Evolutionary conservation across 2,329 filamentous ascomycete genomes (phyloP), one percentile per base, ranked within the genome.

Genomic region (Cryphonectria nitschkei): DNA sequence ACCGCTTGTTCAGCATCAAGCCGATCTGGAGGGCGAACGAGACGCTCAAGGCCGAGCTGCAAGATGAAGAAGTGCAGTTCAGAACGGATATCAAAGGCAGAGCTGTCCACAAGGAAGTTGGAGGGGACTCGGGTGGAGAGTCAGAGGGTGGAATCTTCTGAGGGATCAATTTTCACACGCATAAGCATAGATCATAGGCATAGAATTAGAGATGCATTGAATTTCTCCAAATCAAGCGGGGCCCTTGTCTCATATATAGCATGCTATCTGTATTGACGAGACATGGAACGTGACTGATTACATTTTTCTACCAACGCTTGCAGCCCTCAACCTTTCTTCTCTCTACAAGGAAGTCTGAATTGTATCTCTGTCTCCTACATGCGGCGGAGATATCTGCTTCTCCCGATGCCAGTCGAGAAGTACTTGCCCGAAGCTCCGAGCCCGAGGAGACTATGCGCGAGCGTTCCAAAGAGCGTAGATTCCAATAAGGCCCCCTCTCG

Each of bases 1-100:
- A 92, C 76, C 82, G 84, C 7, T 81, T 92, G 1, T 92, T 92
- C 76, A 81, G 83, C 58, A 76, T 80, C 37, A 83, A 81, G 79
- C 85, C 85, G 1, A 77, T 83, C 2, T 78, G 81, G 75, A 79
- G 78, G 65, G 85, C 85, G 0, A 82, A 87, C 75, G 75, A 74
- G 61, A 72, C 75, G 16, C 73, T 87, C 67, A 83, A 87, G 80
- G 80, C 78, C 2, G 81, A 85, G 73, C 79, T 87, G 26, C 70
- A 73, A 26, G 64, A 68, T 16, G 76, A 80, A 19, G 80, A 82
- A 7, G 76, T 77, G 37, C 77, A 80, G 70, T 80, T 79, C 71
- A 74, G 79, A 26, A 76, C 50, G 14, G 65, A 67, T 13, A 67
- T 58, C 65, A 67, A 67, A 52, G 52, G 37, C 50, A 41, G 32